phyloP scores from a whole-genome alignment of 805 yeast species.

The Wickerhamiella australiensis region DNA sequence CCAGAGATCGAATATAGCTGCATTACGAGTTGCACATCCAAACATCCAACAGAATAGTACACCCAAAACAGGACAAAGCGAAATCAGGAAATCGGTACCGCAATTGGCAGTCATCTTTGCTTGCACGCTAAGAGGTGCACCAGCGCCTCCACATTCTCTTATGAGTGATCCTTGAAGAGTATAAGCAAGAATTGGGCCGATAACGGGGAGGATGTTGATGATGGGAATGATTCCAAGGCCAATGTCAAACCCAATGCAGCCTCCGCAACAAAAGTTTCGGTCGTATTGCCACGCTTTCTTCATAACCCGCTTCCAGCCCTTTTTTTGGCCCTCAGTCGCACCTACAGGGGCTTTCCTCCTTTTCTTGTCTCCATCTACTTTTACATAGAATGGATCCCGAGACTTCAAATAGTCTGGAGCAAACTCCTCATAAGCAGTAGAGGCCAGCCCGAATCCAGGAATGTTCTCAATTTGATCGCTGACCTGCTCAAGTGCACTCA shows the following conservation, averaged over 20 bases:
- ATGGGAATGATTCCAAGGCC: constrained; percentile 74
- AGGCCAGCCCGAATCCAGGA: constrained; percentile 47
- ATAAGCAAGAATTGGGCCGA: constrained; percentile 81
- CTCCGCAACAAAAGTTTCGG: constrained; percentile 56
- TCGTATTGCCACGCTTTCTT: constrained; percentile 80
- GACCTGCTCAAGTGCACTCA: constrained; percentile 6
- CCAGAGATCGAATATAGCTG: constrained; percentile 59
- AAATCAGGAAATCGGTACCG: constrained; percentile 55
- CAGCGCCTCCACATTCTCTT: constrained; percentile 44
- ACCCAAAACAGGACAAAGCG: constrained; percentile 75
- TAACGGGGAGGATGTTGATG: constrained; percentile 55
- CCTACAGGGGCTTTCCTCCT: constrained; percentile 50
- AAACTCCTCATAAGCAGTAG: constrained; percentile 51
- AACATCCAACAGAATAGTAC: constrained; percentile 66
- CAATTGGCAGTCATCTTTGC: constrained; percentile 71
- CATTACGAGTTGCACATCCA: constrained; percentile 80
- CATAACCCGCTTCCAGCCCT: constrained; percentile 62
- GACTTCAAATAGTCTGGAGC: constrained; percentile 56
- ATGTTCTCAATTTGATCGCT: constrained; percentile 33
- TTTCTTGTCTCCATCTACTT: constrained; percentile 38
- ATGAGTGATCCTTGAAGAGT: constrained; percentile 61
- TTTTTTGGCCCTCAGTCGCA: constrained; percentile 46
- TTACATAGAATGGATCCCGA: constrained; percentile 30
- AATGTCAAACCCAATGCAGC: constrained; percentile 47
- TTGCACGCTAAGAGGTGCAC: constrained; percentile 45